phyloP scores from a whole-genome alignment of 495 filamentous ascomycete genomes.

The Neurospora discreta region DNA sequence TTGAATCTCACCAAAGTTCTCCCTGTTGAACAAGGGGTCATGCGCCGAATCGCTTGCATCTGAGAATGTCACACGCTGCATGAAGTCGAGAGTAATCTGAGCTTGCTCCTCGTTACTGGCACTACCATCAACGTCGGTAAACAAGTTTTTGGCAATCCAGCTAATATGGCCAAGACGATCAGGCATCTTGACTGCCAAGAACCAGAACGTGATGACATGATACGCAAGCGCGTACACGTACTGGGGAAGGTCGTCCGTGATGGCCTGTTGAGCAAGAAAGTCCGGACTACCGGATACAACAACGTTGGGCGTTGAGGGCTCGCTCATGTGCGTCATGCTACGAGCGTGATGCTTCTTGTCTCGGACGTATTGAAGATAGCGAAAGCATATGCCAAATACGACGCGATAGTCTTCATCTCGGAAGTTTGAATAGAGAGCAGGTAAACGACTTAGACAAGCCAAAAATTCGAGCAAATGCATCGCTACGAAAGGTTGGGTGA shows the following conservation, averaged over 20 bases:
- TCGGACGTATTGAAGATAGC: constrained; percentile 66
- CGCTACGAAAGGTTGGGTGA: constrained; percentile 81
- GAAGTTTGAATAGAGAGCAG: constrained; percentile 77
- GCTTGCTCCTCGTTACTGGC: constrained; percentile 83
- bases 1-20: constrained; percentile 53
- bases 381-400: constrained; percentile 88
- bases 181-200: constrained; percentile 70
- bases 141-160: constrained; percentile 86
- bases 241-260: constrained; percentile 59
- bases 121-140: constrained; percentile 59
- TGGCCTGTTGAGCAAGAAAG: constrained; percentile 20
- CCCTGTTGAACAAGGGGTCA: constrained; percentile 50
- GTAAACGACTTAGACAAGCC: constrained; percentile 71
- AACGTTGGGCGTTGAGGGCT: constrained; percentile 20
- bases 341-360: constrained; percentile 36
- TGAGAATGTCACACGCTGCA: constrained; percentile 82
- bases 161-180: constrained; percentile 75
- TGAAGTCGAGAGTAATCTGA: constrained; percentile 87
- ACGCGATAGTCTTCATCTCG: constrained; percentile 79
- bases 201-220: constrained; percentile 96
- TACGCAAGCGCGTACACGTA: constrained; percentile 91
- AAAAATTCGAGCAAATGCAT: constrained; percentile 94
- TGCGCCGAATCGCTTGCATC: constrained; percentile 63
- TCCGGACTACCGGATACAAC: constrained; percentile 13
- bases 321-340: constrained; percentile 19